A percentile compares a stretch with the other conserved stretches of the same genome.
Evolutionary conservation across 2,329 filamentous ascomycete species (phyloP).

Genomic region (Capronia epimyces): DNA sequence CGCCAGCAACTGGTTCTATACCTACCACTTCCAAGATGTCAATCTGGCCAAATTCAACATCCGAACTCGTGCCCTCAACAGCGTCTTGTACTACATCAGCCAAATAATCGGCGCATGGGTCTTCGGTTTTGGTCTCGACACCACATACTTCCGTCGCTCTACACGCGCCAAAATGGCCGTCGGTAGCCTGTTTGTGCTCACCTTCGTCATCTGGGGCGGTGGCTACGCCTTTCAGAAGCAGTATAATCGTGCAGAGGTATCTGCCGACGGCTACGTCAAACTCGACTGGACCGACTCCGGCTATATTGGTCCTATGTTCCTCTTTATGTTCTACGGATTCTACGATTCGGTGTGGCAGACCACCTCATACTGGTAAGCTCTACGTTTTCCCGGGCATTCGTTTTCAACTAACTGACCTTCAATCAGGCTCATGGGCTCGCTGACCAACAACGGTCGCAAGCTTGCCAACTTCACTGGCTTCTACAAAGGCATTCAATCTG

Average conservation of each 20-base stretch:
- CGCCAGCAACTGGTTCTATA: conserved; percentile 73
- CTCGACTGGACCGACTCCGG: conserved; percentile 62
- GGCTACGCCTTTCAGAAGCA: conserved; percentile 70
- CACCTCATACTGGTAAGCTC: conserved; percentile 70
- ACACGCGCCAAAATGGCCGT: conserved; percentile 63
- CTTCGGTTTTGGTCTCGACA: conserved; percentile 68
- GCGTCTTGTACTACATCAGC: conserved; percentile 69
- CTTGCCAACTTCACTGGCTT: conserved; percentile 78
- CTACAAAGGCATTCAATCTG: conserved; percentile 78
- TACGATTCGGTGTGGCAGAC: conserved; percentile 90
- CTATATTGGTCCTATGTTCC: conserved; percentile 74
- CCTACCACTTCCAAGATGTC: conserved; percentile 71
- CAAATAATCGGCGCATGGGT: conserved; percentile 72
- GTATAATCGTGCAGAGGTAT: conserved; percentile 47
- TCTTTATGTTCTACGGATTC: conserved; percentile 87
- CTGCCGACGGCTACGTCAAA: conserved; percentile 28
- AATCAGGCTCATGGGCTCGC: conserved; percentile 70
- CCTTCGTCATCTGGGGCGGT: conserved; percentile 75
- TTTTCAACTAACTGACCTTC: neutral
- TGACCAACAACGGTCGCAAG: conserved; percentile 81
- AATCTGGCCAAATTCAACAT: conserved; percentile 67
- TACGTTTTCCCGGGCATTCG: too few species aligned
- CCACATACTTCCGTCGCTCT: conserved; percentile 54
- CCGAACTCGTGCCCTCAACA: conserved; percentile 70
- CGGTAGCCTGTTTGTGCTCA: conserved; percentile 59